A percentile compares a stretch with the other conserved stretches of the same genome.
Conservation (phyloP, 345 rosid genomes). For the Eucalyptus guilfoylei region DNA sequence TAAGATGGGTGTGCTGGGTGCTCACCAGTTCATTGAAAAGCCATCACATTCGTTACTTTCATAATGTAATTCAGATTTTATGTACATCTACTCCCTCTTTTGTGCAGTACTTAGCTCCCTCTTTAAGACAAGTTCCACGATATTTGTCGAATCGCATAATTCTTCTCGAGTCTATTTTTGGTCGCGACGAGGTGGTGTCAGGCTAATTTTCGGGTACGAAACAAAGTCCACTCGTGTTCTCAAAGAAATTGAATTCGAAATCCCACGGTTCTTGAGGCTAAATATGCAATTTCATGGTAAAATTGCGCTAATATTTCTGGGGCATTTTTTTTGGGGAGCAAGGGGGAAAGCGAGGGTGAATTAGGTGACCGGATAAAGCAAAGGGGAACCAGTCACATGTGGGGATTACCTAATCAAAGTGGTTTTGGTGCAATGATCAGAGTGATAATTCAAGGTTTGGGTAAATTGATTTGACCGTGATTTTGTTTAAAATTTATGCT, state of each 20-base stretch:
- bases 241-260: background rate
- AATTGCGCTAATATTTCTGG: background rate
- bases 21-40: background rate
- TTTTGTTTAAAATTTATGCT: background rate
- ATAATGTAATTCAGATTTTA: background rate
- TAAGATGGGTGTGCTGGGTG: background rate
- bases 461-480: background rate
- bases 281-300: background rate
- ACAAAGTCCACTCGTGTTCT: background rate
- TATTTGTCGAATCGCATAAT: background rate
- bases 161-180: background rate
- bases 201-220: background rate
- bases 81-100: background rate
- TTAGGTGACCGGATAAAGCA: background rate
- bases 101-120: background rate
- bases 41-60: background rate
- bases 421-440: background rate
- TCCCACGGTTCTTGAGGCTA: background rate
- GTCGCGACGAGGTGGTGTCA: background rate
- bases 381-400: background rate
- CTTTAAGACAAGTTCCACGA: background rate
- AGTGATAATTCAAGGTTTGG: background rate
- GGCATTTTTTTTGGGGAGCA: background rate
- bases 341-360: background rate
- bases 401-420: background rate